phyloP scores from a whole-genome alignment of 768 basidiomycete species.

The Boletus speciosus region DNA sequence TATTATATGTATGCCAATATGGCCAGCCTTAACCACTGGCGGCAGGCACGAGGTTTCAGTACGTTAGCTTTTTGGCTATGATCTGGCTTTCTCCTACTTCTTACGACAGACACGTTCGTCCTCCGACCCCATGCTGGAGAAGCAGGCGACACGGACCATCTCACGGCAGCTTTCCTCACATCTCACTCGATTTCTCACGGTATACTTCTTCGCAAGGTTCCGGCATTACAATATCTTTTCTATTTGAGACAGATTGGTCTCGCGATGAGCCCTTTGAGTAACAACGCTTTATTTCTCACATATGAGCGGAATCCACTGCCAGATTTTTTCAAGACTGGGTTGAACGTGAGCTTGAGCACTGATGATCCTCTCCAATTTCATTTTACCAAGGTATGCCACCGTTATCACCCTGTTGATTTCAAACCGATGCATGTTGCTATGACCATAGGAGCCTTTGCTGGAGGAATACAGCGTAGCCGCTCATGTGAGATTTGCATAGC shows the following conservation, averaged over 20 bases:
- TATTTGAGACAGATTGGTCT: conserved; percentile 98
- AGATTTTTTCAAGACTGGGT: conserved; percentile 92
- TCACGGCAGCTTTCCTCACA: conserved; percentile 93
- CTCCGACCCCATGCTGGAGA: conserved; percentile 96
- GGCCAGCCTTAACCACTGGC: conserved; percentile 92
- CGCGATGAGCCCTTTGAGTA: conserved; percentile 97
- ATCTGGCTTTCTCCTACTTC: conserved; percentile 3
- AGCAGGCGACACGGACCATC: conserved; percentile 96
- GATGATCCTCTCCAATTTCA: conserved; percentile 97
- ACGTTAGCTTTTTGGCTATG: conserved; percentile 29
- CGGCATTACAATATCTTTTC: conserved; percentile 94
- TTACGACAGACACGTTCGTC: conserved; percentile 80
- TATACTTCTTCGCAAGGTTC: conserved; percentile 96
- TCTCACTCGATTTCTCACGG: conserved; percentile 99
- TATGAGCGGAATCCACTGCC: conserved; percentile 97
- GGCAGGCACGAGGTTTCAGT: conserved; percentile 88
- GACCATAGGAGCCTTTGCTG: conserved; percentile 75
- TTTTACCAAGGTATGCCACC: conserved; percentile 82
- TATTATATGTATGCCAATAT: conserved; percentile 99
- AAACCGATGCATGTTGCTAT: background rate
- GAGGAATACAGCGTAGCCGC: conserved; percentile 99
- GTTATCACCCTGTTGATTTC: background rate
- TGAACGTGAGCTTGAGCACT: conserved; percentile 95
- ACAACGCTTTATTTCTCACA: conserved; percentile 94
- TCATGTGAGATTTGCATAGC: conserved; percentile 54